Conservation (phyloP, 306 rosid genomes). For the Dryas alaskensis region DNA sequence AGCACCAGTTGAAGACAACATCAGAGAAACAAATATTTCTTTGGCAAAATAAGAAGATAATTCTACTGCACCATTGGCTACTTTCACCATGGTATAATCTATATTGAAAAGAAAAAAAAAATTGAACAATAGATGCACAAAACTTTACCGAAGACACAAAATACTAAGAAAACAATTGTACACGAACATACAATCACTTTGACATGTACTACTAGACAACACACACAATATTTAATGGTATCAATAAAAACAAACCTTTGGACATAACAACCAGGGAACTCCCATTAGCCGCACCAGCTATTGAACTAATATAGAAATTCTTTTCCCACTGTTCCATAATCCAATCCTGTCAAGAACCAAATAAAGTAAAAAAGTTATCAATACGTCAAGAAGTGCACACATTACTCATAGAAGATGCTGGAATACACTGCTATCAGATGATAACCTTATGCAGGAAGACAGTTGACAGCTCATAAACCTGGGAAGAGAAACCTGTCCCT, state of each 20-base stretch:
- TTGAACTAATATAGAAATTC: slow-evolving; percentile 85
- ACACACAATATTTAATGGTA: background rate
- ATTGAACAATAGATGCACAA: background rate
- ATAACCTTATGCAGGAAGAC: slow-evolving; percentile 83
- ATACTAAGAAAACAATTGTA: background rate
- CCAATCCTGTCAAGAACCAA: slow-evolving; percentile 71
- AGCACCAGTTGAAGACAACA: background rate
- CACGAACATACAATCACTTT: background rate
- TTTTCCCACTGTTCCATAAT: slow-evolving; percentile 98
- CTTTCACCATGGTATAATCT: background rate
- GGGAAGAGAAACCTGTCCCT: slow-evolving; percentile 80
- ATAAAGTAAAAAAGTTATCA: slow-evolving; percentile 20
- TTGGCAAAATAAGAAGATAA: background rate
- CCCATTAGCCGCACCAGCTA: slow-evolving; percentile 84
- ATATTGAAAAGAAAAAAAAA: background rate
- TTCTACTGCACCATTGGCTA: background rate
- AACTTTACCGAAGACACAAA: background rate
- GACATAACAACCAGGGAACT: slow-evolving; percentile 97
- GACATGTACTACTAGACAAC: background rate
- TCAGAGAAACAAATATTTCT: background rate
- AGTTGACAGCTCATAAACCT: slow-evolving; percentile 82
- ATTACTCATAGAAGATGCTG: slow-evolving; percentile 22
- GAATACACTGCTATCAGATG: slow-evolving; percentile 19
- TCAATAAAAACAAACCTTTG: slow-evolving; percentile 54
- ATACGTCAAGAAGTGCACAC: slow-evolving; percentile 3